Evolutionary conservation across 768 basidiomycete genomes (phyloP), one percentile per base, ranked within the genome.

Genomic region (Crassisporium funariophilum): DNA sequence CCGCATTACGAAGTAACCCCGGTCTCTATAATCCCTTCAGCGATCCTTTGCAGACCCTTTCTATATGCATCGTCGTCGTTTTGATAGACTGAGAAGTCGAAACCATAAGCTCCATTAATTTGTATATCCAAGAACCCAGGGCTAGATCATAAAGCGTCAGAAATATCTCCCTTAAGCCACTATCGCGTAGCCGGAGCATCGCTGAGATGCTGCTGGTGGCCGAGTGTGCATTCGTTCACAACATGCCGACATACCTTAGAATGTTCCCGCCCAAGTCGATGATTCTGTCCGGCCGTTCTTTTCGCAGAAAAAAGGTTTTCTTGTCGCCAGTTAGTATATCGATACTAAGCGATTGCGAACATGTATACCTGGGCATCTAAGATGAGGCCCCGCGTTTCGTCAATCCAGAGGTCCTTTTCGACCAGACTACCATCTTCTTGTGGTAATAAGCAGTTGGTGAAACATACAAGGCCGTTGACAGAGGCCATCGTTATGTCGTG

Each of bases 71-170:
- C 74, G 42, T 88, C 86, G 58, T 85, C 76, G 20, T 78, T 81
- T 25, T 88, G 83, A 55, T 86, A 90, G 13, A 91, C 79, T 10
- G 90, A 91, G 58, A 93, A 92, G 64, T 92, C 90, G 59, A 91
- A 88, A 22, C 85, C 83, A 61, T 90, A 93, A 4, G 84, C 92
- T 25, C 93, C 93, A 53, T 95, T 95, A 51, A 95, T 84, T 59
- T 95, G 93, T 13, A 87, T 81, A 67, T 95, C 93, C 40, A 95
- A 77, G 58, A 86, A 79, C 11, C 92, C 92, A 2, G 92, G 92
- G 62, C 89, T 91, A 54, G 12, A 31, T 11, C 10, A 31, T 11
- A n/a, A 31, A 5, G 29, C 2, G 29, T 31, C 10, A 31, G 29
- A n/a, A n/a, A n/a, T n/a, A n/a, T n/a, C n/a, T n/a, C n/a, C n/a